Base-by-base conservation (phyloP, 306 rosid species). In the Trifolium fragiferum region DNA sequence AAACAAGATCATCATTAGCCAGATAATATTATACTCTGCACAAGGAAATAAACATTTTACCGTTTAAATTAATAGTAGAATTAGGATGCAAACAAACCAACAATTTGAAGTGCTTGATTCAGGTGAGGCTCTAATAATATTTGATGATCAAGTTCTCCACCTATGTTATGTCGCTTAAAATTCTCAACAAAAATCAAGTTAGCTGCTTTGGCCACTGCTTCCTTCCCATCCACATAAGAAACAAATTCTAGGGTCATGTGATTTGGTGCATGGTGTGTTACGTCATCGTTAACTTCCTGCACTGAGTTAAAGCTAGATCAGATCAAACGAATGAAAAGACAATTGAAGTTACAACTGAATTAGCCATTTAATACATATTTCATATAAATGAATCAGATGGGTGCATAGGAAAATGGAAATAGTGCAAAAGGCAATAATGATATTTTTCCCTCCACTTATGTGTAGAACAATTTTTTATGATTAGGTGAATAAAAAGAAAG, bases 211-310 rank as follows among this genome's bases (percentile, higher is more conserved):
- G 86, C 77, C 41, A 93, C 72, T 53, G 92, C 91, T 82, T 89
- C 93, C 86, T 88, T 93, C 79, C 92, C 97, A 64, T 93, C 97
- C 73, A 75, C 79, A 53, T 76, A 79, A 43, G 96, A 89, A 73
- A 78, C 76, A 82, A 93, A 86, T 81, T 91, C 92, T 65, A 93
- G 53, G 68, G 80, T 70, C 91, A 91, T 85, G 61, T 57, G 70
- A 65, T 81, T 77, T 35, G 76, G 71, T 74, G 46, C 83, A 51
- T 21, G 54, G 58, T 51, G 57, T 62, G 80, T 78, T 35, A 76
- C 82, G 60, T 72, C 72, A 55, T 80, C 84, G 72, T 67, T 72
- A 72, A 75, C 85, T 50, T 83, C 86, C 97, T 93, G 89, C 83
- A 78, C 65, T 44, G 66, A 72, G 16, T 66, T 64, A 64, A 77